Conservation (phyloP, 176 grass and related monocot genomes). For the Puccinellia tenuiflora region DNA sequence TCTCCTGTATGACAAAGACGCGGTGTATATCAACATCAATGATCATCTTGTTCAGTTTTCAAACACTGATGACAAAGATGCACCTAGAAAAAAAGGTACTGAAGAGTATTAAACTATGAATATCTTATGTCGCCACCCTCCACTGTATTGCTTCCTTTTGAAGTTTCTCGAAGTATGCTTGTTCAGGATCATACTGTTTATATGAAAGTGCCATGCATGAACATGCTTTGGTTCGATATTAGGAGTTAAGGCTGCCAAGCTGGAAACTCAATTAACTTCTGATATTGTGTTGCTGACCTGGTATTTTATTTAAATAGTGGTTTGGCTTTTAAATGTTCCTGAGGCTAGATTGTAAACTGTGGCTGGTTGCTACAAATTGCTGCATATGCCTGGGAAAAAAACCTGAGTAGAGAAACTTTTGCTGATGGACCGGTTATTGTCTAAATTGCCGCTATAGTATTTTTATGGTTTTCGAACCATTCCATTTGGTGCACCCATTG, state of each 20-base stretch:
- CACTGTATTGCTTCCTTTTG: neutral
- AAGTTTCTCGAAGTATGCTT: constrained; percentile 20
- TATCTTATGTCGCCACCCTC: neutral
- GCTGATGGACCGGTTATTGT: neutral
- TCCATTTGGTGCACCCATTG: neutral
- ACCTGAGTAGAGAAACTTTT: neutral
- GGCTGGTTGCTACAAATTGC: neutral
- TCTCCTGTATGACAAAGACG: constrained; percentile 94
- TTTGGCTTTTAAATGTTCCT: constrained; percentile 10
- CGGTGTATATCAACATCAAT: constrained; percentile 95
- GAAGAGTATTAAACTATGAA: neutral
- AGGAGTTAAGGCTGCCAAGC: neutral
- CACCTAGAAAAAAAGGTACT: constrained; percentile 47
- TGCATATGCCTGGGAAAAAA: neutral
- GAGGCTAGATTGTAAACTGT: constrained; percentile 2
- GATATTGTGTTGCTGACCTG: neutral
- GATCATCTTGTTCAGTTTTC: constrained; percentile 98
- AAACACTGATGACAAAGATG: constrained; percentile 50
- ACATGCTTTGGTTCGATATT: constrained; percentile 7
- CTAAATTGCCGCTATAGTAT: neutral
- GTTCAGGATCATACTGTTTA: neutral
- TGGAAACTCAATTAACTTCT: neutral
- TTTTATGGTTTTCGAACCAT: neutral
- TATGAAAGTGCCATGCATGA: neutral
- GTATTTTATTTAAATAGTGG: neutral